Evolutionary conservation across 371 early-diverging fungal genomes (phyloP), one percentile per base, ranked within the genome.

Genomic region (Circinella umbellata): DNA sequence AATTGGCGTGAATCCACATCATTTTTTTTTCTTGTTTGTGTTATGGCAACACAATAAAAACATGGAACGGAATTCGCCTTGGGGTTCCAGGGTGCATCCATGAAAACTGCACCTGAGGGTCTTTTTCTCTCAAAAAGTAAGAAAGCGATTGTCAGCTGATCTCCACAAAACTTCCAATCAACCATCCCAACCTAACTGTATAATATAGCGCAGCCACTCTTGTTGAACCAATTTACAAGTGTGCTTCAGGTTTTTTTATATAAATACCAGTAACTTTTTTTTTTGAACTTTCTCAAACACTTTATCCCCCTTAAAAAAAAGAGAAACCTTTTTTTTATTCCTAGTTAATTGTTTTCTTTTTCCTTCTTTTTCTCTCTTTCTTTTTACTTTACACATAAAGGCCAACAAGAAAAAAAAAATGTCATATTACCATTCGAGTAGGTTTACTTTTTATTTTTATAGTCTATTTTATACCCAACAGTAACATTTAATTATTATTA

Each of bases 391-490:
- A 51, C 3, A 51, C 3, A n/a, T n/a, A 51, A n/a, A n/a, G n/a
- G n/a, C n/a, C n/a, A n/a, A n/a, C 2, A 14, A 13, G 7, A 17
- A 0, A 51, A 13, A 51, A 8, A 51, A 13, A 20, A 64, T 64
- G 65, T 64, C 70, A 15, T 69, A 69, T 46, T 69, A 69, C 4
- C 57, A 18, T 46, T 64, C 51, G 64, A 48, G 70, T 69, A 64
- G 55, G 65, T 46, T 53, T 8, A 0, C n/a, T 35, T 17, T 5
- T n/a, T n/a, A 14, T 51, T 17, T 51, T 51, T 51, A n/a, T 15
- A 4, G 1, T 51, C 0, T 17, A 13, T 7, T 51, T 51, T n/a
- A n/a, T 27, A 27, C 27, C 27, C 51, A 17, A 17, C 5, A n/a
- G n/a, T n/a, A n/a, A n/a, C n/a, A n/a, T n/a, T n/a, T n/a, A n/a